Evolutionary conservation across 805 yeast genomes (phyloP).

Genomic region (Saccharomyces kudriavzevii): DNA sequence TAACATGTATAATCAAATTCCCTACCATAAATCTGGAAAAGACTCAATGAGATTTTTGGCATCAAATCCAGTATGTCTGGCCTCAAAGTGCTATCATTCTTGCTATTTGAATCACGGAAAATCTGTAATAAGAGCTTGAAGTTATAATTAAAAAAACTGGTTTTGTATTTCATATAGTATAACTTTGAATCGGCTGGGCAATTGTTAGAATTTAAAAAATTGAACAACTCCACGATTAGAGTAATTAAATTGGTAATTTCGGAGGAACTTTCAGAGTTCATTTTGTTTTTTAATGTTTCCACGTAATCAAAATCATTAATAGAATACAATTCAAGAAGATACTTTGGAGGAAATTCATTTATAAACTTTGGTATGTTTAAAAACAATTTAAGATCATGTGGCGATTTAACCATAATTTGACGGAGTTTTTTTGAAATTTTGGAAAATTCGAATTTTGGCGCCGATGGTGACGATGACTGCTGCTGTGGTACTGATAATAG

Average conservation of each 20-base stretch:
- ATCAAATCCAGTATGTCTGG: slow-evolving; percentile 1
- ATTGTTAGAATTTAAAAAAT: slow-evolving; percentile 10
- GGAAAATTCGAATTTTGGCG: slow-evolving; percentile 6
- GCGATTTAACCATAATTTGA: slow-evolving; percentile 20
- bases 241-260: slow-evolving; percentile 1
- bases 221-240: slow-evolving; percentile 8
- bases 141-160: slow-evolving; percentile 21
- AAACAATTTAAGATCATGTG: slow-evolving; percentile 27
- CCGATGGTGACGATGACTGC: background rate
- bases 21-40: slow-evolving; percentile 23
- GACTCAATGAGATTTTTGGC: background rate
- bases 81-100: background rate
- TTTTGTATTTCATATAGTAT: slow-evolving; percentile 26
- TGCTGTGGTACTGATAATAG: slow-evolving; percentile 1
- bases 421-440: slow-evolving; percentile 15
- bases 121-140: slow-evolving; percentile 10
- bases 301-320: slow-evolving; percentile 20
- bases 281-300: slow-evolving; percentile 10
- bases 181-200: slow-evolving; percentile 5
- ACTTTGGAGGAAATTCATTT: slow-evolving; percentile 20
- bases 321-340: slow-evolving; percentile 28
- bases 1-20: slow-evolving; percentile 22
- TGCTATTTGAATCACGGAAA: background rate
- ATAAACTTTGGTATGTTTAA: slow-evolving; percentile 22
- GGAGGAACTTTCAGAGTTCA: slow-evolving; percentile 9